These are phyloP conservation scores for Psophocarpus tetragonolobus DNA, from an alignment of 306 rosid genomes.

Conservation along the genomic window DNA sequence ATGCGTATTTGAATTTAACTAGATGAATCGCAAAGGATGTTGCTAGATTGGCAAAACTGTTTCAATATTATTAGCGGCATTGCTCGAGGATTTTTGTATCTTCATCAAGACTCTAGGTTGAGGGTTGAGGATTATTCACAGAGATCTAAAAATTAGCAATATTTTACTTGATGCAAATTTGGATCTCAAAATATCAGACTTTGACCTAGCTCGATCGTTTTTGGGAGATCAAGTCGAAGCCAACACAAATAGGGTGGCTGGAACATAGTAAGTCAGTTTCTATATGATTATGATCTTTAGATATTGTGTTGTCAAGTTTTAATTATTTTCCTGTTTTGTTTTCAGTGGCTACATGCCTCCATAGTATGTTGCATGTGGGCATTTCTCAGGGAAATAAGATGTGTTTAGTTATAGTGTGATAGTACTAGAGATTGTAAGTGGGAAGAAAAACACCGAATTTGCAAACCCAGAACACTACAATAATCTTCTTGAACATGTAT, in stretches of 20 bases:
- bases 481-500: constrained; percentile 30
- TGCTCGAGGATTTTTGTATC: constrained; percentile 23
- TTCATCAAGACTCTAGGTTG: constrained; percentile 18
- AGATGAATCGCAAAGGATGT: background rate
- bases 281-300: background rate
- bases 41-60: background rate
- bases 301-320: background rate
- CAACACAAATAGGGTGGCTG: background rate
- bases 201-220: background rate
- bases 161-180: background rate
- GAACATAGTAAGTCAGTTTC: constrained; percentile 15
- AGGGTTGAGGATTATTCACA: constrained; percentile 16
- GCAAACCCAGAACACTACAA: background rate
- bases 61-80: constrained; percentile 3
- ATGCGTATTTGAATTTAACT: background rate
- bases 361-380: constrained; percentile 1
- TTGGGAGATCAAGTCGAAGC: background rate
- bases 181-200: constrained; percentile 15
- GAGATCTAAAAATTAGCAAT: constrained; percentile 1
- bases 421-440: constrained; percentile 12
- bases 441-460: background rate
- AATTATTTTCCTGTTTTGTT: background rate
- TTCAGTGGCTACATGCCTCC: constrained; percentile 30
- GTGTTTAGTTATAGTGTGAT: constrained; percentile 22
- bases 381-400: background rate